phyloP scores from a whole-genome alignment of 2,329 filamentous ascomycete species.

The Colletotrichum acutatum region DNA sequence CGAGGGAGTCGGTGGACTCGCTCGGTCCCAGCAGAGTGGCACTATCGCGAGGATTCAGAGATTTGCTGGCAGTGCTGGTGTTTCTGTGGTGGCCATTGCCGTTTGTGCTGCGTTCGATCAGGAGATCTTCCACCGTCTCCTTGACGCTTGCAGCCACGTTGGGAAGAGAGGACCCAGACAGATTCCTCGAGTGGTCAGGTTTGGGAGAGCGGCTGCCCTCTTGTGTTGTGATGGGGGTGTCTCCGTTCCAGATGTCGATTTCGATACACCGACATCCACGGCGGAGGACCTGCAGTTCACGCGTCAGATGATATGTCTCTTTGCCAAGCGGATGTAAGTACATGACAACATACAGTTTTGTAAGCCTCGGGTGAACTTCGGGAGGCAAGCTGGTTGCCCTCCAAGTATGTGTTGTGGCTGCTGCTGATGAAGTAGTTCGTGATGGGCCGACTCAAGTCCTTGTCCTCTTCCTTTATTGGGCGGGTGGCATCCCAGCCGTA shows the following conservation, averaged over 20 bases:
- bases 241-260: conserved; percentile 93
- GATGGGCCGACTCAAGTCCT: conserved; percentile 75
- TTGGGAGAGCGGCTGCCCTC: conserved; percentile 50
- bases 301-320: background rate
- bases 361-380: conserved; percentile 83
- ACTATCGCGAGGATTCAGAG: conserved; percentile 37
- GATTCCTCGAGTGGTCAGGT: conserved; percentile 56
- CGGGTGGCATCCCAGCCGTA: conserved; percentile 57
- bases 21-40: conserved; percentile 44
- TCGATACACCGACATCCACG: conserved; percentile 90
- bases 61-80: conserved; percentile 50
- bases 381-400: conserved; percentile 86
- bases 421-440: conserved; percentile 95
- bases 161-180: conserved; percentile 59
- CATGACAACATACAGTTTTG: conserved; percentile 68
- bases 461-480: conserved; percentile 53
- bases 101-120: conserved; percentile 36
- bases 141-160: conserved; percentile 55
- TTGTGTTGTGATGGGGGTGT: conserved; percentile 50
- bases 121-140: conserved; percentile 45
- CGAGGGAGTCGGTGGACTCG: conserved; percentile 46
- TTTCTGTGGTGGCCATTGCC: conserved; percentile 50
- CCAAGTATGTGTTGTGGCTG: conserved; percentile 94
- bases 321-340: background rate
- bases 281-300: conserved; percentile 68